phyloP scores from a whole-genome alignment of 2,329 filamentous ascomycete genomes.

The Truncatella angustata region DNA sequence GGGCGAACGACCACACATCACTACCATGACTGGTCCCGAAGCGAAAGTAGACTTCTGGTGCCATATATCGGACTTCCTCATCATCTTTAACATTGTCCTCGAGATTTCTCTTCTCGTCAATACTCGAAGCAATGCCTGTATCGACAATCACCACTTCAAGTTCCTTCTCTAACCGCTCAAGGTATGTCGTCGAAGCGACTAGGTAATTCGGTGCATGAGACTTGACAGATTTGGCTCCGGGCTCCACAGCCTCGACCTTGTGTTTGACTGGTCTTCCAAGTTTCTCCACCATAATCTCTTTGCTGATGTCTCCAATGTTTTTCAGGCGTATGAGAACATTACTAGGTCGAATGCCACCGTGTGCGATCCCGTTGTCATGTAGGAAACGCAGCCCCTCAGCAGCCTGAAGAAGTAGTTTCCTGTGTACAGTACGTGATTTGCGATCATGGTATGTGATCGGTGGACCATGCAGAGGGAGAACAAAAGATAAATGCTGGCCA shows the following conservation, averaged over 20 bases:
- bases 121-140: not conserved
- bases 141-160: not conserved
- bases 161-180: not conserved
- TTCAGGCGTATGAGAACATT: conserved; percentile 3
- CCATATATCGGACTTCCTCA: not conserved
- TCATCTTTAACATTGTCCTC: not conserved
- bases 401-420: not conserved
- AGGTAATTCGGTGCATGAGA: not conserved
- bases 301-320: conserved; percentile 2
- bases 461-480: conserved; percentile 4
- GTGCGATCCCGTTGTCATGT: not conserved
- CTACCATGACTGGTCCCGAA: too few species aligned
- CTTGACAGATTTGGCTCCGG: not conserved
- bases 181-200: not conserved
- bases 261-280: not conserved
- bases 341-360: conserved; percentile 8
- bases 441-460: not conserved
- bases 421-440: not conserved
- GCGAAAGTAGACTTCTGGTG: not conserved
- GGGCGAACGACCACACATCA: not conserved
- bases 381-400: conserved; percentile 7
- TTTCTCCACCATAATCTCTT: conserved; percentile 1
- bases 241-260: not conserved
- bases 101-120: not conserved
- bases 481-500: conserved; percentile 7